Percentiles rank a stretch among this genome's conserved stretches.
These are phyloP conservation scores for Amanita fuliginea DNA, from an alignment of 768 basidiomycete species.

Conservation along the genomic window DNA sequence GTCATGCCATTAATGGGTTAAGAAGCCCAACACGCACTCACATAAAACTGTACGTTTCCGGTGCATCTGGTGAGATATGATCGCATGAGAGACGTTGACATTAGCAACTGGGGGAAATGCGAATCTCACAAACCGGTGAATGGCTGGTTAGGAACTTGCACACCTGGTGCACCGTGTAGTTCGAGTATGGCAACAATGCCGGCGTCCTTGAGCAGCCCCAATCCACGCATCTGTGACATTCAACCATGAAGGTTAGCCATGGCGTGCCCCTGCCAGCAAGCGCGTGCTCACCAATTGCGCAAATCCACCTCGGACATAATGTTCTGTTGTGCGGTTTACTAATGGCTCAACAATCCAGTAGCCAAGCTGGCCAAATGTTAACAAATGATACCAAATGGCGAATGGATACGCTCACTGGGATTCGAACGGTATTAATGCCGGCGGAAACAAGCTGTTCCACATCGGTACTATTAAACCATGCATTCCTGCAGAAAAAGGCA, in stretches of 20 bases:
- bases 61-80: constrained; percentile 41
- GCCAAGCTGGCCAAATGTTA: constrained; percentile 39
- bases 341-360: constrained; percentile 75
- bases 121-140: constrained; percentile 55
- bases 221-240: constrained; percentile 43
- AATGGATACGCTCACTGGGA: constrained; percentile 48
- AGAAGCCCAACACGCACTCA: too few relatives aligned
- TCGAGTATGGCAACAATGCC: constrained; percentile 56
- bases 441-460: constrained; percentile 39
- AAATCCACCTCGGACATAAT: constrained; percentile 63
- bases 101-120: not conserved
- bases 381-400: not conserved
- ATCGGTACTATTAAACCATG: constrained; percentile 62
- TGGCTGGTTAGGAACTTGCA: constrained; percentile 45
- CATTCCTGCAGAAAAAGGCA: constrained; percentile 27
- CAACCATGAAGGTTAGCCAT: not conserved
- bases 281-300: constrained; percentile 37
- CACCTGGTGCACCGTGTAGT: constrained; percentile 65
- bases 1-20: not conserved
- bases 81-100: not conserved
- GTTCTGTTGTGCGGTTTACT: constrained; percentile 50
- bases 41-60: constrained; percentile 61
- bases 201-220: constrained; percentile 46
- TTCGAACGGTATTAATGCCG: constrained; percentile 55
- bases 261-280: too few relatives aligned